A percentile compares a stretch with the other conserved stretches of the same genome.
phyloP scores from a whole-genome alignment of 331 rosid species.

The Stylosanthes scabra region DNA sequence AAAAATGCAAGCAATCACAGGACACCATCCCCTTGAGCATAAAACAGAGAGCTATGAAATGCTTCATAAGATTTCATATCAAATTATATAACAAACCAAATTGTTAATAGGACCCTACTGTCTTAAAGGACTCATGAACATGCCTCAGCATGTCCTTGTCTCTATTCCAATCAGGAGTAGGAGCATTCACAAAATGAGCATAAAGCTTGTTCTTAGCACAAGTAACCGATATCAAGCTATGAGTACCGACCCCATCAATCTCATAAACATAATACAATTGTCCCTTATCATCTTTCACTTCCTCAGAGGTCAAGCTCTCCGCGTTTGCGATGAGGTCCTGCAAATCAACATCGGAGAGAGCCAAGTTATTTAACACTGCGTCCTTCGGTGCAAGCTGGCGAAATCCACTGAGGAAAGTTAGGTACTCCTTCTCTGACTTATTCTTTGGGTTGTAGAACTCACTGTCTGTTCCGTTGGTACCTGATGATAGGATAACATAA shows the following conservation, averaged over 20 bases:
- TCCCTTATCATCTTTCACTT: slow-evolving; percentile 74
- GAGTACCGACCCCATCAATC: slow-evolving; percentile 70
- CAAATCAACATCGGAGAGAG: slow-evolving; percentile 77
- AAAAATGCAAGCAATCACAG: slow-evolving; percentile 10
- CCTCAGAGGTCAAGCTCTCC: slow-evolving; percentile 60
- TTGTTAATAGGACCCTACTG: slow-evolving; percentile 52
- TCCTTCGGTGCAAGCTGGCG: slow-evolving; percentile 85
- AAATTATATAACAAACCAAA: not conserved
- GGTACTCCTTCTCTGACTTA: slow-evolving; percentile 74
- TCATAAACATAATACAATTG: slow-evolving; percentile 84
- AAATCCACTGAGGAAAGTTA: slow-evolving; percentile 71
- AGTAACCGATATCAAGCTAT: slow-evolving; percentile 89
- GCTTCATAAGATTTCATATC: not conserved
- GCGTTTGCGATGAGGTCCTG: slow-evolving; percentile 81
- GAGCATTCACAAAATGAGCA: slow-evolving; percentile 95
- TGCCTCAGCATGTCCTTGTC: slow-evolving; percentile 77
- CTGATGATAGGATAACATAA: too few relatives aligned
- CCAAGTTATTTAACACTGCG: slow-evolving; percentile 74
- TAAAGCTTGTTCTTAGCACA: slow-evolving; percentile 90
- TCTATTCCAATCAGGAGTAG: slow-evolving; percentile 82
- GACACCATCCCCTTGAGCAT: not conserved
- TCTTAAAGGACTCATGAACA: slow-evolving; percentile 90
- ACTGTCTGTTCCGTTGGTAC: slow-evolving; percentile 79
- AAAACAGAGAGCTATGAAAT: not conserved
- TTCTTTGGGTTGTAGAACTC: slow-evolving; percentile 93